Conservation (phyloP, 768 basidiomycete species). For the Auricularia auricula-judae region DNA sequence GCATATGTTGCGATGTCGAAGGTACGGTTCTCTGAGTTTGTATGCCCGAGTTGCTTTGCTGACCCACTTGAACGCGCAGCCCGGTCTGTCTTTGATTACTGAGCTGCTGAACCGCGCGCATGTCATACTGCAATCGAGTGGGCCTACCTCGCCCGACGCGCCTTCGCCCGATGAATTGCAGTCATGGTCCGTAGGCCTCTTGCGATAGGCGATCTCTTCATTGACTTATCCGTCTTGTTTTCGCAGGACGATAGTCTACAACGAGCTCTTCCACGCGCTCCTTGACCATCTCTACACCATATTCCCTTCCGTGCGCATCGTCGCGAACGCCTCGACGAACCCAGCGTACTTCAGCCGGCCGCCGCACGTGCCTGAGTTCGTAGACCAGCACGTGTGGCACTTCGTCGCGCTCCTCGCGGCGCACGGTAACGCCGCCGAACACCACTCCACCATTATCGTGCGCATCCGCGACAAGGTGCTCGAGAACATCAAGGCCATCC, state of each 20-base stretch:
- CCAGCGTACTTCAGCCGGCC: constrained; percentile 17
- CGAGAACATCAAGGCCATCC: constrained; percentile 73
- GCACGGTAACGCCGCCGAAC: constrained; percentile 63
- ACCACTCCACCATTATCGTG: constrained; percentile 81
- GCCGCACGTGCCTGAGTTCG: constrained; percentile 47
- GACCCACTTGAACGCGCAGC: constrained; percentile 34
- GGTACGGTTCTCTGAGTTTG: constrained; percentile 33
- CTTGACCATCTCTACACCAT: constrained; percentile 64
- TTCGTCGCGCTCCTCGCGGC: constrained; percentile 85
- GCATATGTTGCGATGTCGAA: constrained; percentile 64
- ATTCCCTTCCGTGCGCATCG: constrained; percentile 82
- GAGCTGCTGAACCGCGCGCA: constrained; percentile 89
- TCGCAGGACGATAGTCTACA: constrained; percentile 68
- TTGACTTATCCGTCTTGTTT: constrained; percentile 7
- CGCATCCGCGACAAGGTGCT: constrained; percentile 86
- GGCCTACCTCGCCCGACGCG: constrained; percentile 42
- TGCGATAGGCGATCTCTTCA: background rate
- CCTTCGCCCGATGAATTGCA: constrained; percentile 65
- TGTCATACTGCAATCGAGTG: constrained; percentile 42
- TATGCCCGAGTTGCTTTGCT: background rate
- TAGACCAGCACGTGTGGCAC: constrained; percentile 85
- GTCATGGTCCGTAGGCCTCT: constrained; percentile 46
- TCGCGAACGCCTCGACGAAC: constrained; percentile 24
- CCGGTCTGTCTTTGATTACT: constrained; percentile 84
- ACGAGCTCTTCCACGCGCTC: constrained; percentile 74